phyloP scores from a whole-genome alignment of 2,329 filamentous ascomycete genomes.

The Emergomyces pasteurianus region DNA sequence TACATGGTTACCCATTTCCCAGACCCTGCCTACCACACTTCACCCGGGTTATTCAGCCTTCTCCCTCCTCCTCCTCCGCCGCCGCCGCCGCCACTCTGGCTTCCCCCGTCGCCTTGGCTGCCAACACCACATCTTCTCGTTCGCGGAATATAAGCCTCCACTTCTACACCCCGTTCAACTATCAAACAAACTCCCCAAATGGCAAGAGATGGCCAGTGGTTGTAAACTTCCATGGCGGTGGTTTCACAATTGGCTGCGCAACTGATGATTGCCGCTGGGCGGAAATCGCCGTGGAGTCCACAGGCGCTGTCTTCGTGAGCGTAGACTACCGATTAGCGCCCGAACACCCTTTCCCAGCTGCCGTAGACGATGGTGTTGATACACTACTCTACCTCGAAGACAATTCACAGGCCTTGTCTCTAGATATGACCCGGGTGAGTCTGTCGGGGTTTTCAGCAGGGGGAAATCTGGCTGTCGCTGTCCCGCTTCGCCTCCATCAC shows the following conservation, averaged over 20 bases:
- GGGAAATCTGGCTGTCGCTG: constrained; percentile 50
- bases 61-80: constrained; percentile 30
- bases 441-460: constrained; percentile 53
- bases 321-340: constrained; percentile 52
- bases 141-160: constrained; percentile 29
- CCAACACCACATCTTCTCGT: constrained; percentile 21
- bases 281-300: constrained; percentile 42
- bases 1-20: constrained; percentile 52
- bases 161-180: constrained; percentile 47
- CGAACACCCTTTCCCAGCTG: constrained; percentile 50
- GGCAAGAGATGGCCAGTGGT: constrained; percentile 43
- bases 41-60: constrained; percentile 33
- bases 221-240: constrained; percentile 54
- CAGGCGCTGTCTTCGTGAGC: constrained; percentile 46
- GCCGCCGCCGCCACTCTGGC: constrained; percentile 24
- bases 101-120: constrained; percentile 11
- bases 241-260: constrained; percentile 48
- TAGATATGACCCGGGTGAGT: constrained; percentile 46
- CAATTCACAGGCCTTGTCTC: constrained; percentile 43
- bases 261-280: constrained; percentile 52
- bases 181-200: constrained; percentile 21
- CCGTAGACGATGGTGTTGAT: constrained; percentile 53
- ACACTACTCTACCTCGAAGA: constrained; percentile 47
- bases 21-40: constrained; percentile 44
- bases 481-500: constrained; percentile 43